phyloP scores from a whole-genome alignment of 2,329 filamentous ascomycete species.

The Geosmithia putterillii region DNA sequence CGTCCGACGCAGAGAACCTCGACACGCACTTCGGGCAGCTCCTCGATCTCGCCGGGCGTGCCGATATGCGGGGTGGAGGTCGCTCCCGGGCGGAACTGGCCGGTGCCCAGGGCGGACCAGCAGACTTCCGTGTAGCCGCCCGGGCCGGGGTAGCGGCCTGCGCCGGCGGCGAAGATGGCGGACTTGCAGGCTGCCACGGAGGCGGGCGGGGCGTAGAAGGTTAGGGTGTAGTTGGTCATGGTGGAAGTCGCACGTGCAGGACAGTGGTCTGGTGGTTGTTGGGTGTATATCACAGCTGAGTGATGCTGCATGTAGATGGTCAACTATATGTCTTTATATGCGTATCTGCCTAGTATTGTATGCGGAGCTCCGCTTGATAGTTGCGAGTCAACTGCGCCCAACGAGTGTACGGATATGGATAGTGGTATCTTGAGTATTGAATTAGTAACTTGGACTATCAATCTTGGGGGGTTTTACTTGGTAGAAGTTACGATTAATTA shows the following conservation, averaged over 20 bases:
- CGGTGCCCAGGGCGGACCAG: conserved; percentile 39
- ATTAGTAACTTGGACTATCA: too few species aligned
- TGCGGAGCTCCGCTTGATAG: background rate
- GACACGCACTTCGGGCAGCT: conserved; percentile 46
- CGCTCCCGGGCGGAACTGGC: conserved; percentile 53
- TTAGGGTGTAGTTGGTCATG: conserved; percentile 19
- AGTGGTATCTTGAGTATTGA: too few species aligned
- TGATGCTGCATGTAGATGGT: background rate
- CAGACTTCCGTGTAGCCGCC: conserved; percentile 45
- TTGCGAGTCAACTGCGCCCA: too few species aligned
- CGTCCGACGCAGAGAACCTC: conserved; percentile 51
- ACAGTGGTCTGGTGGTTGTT: background rate
- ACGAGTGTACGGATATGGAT: too few species aligned
- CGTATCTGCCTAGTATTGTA: background rate
- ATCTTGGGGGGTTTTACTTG: too few species aligned
- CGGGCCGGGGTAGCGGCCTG: conserved; percentile 34
- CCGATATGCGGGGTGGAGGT: conserved; percentile 53
- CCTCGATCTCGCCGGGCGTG: conserved; percentile 40
- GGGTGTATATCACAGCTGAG: background rate
- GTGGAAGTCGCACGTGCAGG: background rate
- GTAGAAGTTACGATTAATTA: too few species aligned
- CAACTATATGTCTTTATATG: too few species aligned
- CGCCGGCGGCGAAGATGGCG: conserved; percentile 46
- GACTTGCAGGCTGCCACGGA: conserved; percentile 36
- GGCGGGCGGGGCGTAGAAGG: conserved; percentile 36